Base-by-base conservation (phyloP, 345 rosid species). In the Excoecaria agallocha region DNA sequence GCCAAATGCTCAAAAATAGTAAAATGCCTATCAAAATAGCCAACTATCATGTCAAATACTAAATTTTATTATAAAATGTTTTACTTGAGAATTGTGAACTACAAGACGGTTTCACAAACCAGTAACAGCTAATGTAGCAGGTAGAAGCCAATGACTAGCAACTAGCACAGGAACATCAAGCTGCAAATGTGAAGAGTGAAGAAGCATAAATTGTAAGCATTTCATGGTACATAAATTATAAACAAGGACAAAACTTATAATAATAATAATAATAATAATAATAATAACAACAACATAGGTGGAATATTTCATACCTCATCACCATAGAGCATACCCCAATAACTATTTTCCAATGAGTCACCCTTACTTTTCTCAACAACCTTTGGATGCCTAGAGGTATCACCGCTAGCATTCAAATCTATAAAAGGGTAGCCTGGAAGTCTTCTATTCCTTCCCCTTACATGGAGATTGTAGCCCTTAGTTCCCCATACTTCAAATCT, bases 401-500 rank as follows among this genome's bases (percentile, higher is more conserved):
- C 86, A 35, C 62, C 43, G 5, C 89, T 83, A 68, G 78, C 73
- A 80, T 93, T 93, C 70, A 90, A 82, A 76, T 90, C 97, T 76
- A 85, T 86, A 74, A 81, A 81, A 72, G 81, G 88, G 77, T 89
- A 81, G 54, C 93, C 95, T 0, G 97, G 99, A 78, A 87, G 79
- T 63, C 83, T 89, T 81, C 87, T 88, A 75, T 85, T 89, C 76
- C 94, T 84, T 81, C 95, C 91, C 81, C 87, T 83, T 49, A 88
- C 84, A 15, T 92, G 90, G 79, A 88, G 76, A 77, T 83, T 84
- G 82, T 89, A 89, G 52, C 98, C 98, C 76, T 91, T 94, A 8
- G 96, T 92, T 46, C 91, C 97, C 98, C 97, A 92, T 22, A 94
- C 91, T 85, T 94, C 98, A 64, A 86, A 92, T 86, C 98, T 88